Base-by-base conservation (phyloP, 768 basidiomycete genomes). In the Leccinum subtestaceum region DNA sequence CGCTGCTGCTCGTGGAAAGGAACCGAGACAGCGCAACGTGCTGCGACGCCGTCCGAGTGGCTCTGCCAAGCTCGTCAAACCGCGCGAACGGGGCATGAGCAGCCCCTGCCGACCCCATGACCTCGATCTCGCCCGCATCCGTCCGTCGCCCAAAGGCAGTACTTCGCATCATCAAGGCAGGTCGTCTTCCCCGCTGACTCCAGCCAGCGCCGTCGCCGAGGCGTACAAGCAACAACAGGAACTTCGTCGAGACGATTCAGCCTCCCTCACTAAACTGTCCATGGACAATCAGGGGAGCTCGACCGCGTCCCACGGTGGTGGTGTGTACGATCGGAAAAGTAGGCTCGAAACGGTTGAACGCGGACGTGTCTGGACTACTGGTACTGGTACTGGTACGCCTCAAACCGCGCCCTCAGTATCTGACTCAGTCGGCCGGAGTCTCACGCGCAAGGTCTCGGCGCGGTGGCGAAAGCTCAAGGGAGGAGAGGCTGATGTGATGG, bases 201-300 rank as follows among this genome's bases (percentile, higher is more conserved):
- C 82, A 2, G 80, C 81, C 0, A 73, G 76, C 1, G 77, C 76
- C 1, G 76, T 83, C 36, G 79, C 72, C 3, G 75, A 75, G 36
- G 79, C 80, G 10, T 83, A 83, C 65, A 81, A 79, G 43, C 43
- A 45, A 65, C 75, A 76, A 49, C 81, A 78, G 54, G 74, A 75
- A 52, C 64, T 72, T 19, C 59, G 51, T 59, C 46, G 62, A 51
- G 57, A 65, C 6, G 61, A 63, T 8, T 27, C 27, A 1, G 11
- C 43, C 43, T 59, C 52, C 52, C 55, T 40, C 38, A 27, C 59
- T 54, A 66, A 72, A 55, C 54, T 67, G 19, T 68, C 70, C 1
- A 63, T 71, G 15, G 70, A 73, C 58, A 67, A 73, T 43, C 67
- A 66, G 38, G 65, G 58, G 60, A 55, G 56, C 38, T 45, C 58